phyloP scores from a whole-genome alignment of 768 basidiomycete species.

The Tephrocybe sp. region DNA sequence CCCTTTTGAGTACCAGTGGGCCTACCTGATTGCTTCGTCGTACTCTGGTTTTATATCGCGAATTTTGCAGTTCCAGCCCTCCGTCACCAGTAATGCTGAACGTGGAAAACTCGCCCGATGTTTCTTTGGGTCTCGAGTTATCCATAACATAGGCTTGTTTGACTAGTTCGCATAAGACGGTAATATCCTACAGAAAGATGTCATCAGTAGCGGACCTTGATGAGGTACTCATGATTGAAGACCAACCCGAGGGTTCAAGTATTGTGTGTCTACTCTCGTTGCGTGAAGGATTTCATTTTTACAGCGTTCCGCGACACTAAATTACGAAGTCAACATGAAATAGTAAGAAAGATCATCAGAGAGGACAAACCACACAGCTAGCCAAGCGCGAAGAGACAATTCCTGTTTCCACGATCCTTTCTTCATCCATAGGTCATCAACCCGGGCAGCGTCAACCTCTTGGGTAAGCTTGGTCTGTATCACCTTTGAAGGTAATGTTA shows the following conservation, averaged over 20 bases:
- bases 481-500: conserved; percentile 26
- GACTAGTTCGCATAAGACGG: conserved; percentile 27
- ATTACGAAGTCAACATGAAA: not conserved
- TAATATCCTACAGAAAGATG: conserved; percentile 25
- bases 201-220: not conserved
- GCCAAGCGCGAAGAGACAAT: conserved; percentile 37
- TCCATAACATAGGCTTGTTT: conserved; percentile 32
- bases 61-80: conserved; percentile 30
- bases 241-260: conserved; percentile 21
- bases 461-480: conserved; percentile 17
- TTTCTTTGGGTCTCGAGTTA: conserved; percentile 28
- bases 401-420: conserved; percentile 20
- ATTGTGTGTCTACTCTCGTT: conserved; percentile 19
- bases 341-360: conserved; percentile 1
- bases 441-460: conserved; percentile 10
- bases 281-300: conserved; percentile 3
- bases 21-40: conserved; percentile 35
- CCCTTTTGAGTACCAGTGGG: not conserved
- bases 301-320: conserved; percentile 23
- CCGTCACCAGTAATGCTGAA: conserved; percentile 25
- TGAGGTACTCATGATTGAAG: not conserved
- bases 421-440: conserved; percentile 30
- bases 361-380: conserved; percentile 30
- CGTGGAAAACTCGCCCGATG: conserved; percentile 30
- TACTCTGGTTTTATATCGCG: conserved; percentile 41